A percentile compares a stretch with the other conserved stretches of the same genome.
These are phyloP conservation scores for Nannochloropsis oceanica DNA, from an alignment of 108 stramenopile species.

Conservation along the genomic window DNA sequence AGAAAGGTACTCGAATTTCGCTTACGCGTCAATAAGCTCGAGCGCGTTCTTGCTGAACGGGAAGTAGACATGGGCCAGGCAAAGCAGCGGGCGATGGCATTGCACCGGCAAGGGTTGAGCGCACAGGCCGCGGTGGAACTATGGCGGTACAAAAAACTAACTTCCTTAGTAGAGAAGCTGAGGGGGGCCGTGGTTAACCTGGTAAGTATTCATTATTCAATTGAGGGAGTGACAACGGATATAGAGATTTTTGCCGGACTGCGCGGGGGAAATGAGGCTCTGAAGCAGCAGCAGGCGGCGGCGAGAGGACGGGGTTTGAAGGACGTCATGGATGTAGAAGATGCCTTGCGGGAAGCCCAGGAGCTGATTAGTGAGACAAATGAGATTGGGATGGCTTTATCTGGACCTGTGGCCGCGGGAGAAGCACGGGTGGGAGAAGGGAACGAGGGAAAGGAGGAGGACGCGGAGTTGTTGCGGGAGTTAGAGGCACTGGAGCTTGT, in stretches of 20 bases:
- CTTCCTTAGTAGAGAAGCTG: neutral
- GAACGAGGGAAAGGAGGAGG: neutral
- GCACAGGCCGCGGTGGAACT: neutral
- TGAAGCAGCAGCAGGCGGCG: neutral
- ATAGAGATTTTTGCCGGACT: neutral
- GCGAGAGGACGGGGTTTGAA: neutral
- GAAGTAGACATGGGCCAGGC: neutral
- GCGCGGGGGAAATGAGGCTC: neutral
- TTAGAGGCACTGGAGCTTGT: neutral
- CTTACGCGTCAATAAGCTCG: neutral
- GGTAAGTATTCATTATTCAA: neutral
- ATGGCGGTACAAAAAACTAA: neutral
- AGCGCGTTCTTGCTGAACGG: neutral
- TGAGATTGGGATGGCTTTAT: neutral
- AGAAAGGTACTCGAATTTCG: neutral
- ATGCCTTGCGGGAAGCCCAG: neutral
- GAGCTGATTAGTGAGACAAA: neutral
- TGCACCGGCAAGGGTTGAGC: neutral
- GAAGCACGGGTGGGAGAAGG: neutral
- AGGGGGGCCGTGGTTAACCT: neutral
- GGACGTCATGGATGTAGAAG: neutral
- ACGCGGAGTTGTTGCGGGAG: neutral
- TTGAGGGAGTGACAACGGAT: neutral
- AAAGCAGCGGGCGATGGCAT: neutral
- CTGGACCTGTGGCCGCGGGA: neutral